Conservation (phyloP, 441 rosid species). For the Syzygium syzygioides region DNA sequence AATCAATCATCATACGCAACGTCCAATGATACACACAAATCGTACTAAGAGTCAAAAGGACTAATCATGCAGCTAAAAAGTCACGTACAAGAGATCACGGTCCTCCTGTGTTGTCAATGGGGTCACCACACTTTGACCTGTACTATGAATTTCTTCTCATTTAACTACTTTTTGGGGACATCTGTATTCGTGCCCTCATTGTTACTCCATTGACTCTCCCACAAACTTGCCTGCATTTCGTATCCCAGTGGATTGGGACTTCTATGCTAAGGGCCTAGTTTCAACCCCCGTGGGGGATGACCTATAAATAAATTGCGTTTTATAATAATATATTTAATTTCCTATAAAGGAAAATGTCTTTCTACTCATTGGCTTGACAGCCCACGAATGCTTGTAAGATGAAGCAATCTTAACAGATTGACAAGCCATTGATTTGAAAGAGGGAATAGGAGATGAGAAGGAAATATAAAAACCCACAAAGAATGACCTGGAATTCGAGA, state of each 20-base stretch:
- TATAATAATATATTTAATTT: not conserved
- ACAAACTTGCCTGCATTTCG: not conserved
- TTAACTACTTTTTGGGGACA: not conserved
- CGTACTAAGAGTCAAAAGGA: not conserved
- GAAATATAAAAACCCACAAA: not conserved
- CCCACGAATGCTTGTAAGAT: not conserved
- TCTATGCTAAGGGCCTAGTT: not conserved
- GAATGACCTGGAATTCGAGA: not conserved
- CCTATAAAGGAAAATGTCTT: not conserved
- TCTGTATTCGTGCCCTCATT: not conserved
- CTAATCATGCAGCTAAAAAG: not conserved
- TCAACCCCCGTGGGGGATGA: not conserved
- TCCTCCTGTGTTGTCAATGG: not conserved
- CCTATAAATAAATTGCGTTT: not conserved
- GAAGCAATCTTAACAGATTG: not conserved
- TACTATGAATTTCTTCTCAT: not conserved
- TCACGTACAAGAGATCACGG: not conserved
- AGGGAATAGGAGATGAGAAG: not conserved
- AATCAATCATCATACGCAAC: not conserved
- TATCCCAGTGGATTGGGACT: not conserved
- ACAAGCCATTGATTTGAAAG: not conserved
- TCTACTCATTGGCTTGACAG: not conserved
- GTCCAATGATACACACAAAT: not conserved
- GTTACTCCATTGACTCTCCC: not conserved
- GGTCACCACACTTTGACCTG: not conserved